phyloP scores from a whole-genome alignment of 108 stramenopile species.

The Nitzschia sp. region DNA sequence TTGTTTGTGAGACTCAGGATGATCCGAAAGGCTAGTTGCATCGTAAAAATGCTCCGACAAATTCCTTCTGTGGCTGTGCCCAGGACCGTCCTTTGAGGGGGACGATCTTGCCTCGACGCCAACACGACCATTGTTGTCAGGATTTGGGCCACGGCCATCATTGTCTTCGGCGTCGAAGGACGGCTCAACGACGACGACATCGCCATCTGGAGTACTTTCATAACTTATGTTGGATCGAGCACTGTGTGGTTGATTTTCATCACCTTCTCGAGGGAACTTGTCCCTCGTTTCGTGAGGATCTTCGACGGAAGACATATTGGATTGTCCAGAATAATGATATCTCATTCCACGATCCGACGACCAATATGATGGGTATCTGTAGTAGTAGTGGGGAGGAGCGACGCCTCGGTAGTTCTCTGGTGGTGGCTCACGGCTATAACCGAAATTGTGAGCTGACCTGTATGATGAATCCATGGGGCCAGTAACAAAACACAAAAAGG shows the following conservation, averaged over 20 bases:
- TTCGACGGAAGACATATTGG: constrained; percentile 19
- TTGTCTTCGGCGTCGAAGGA: constrained; percentile 38
- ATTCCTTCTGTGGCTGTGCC: constrained; percentile 33
- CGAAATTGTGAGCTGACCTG: constrained; percentile 20
- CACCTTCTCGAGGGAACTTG: not conserved
- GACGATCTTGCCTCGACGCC: constrained; percentile 19
- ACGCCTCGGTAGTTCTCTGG: no score
- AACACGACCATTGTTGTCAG: constrained; percentile 10
- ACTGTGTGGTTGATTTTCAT: not conserved
- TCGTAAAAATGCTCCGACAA: constrained; percentile 56
- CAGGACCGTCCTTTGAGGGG: constrained; percentile 6
- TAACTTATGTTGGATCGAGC: constrained; percentile 3
- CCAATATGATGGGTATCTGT: no score
- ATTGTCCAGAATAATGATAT: constrained; percentile 5
- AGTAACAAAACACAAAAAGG: constrained; percentile 1
- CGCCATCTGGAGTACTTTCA: constrained; percentile 27
- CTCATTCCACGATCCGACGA: not conserved
- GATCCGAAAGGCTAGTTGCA: constrained; percentile 33
- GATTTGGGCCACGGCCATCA: constrained; percentile 9
- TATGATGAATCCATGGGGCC: constrained; percentile 5
- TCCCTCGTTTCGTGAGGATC: constrained; percentile 8
- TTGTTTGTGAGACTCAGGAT: not conserved
- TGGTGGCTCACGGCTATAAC: not conserved
- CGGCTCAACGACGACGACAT: constrained; percentile 33
- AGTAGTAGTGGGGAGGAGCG: no score